phyloP scores from a whole-genome alignment of 768 basidiomycete species.

The Mrakia hoshinonis region DNA sequence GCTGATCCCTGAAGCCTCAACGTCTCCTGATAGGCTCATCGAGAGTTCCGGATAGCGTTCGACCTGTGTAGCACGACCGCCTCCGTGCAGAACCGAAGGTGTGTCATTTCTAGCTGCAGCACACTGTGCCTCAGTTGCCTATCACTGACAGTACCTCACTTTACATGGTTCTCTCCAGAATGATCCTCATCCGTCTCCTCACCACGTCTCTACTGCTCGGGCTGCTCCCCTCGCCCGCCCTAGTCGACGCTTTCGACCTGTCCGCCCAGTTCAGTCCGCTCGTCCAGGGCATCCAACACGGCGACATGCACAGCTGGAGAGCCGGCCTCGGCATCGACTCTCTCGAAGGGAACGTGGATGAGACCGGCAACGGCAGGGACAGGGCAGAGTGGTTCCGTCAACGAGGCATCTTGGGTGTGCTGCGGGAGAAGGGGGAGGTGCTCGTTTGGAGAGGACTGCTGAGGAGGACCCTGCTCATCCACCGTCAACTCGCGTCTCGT shows the following conservation, averaged over 20 bases:
- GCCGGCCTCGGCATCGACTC: slow-evolving; percentile 5
- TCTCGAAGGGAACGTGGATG: background rate
- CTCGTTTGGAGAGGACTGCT: slow-evolving; percentile 23
- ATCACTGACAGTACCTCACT: background rate
- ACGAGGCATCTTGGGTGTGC: slow-evolving; percentile 16
- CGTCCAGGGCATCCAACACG: slow-evolving; percentile 15
- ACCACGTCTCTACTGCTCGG: slow-evolving; percentile 23
- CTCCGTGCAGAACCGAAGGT: slow-evolving; percentile 5
- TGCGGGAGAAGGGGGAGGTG: slow-evolving; percentile 29
- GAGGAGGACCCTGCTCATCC: slow-evolving; percentile 16
- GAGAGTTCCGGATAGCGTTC: slow-evolving; percentile 23
- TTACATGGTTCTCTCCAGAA: background rate
- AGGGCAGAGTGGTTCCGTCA: slow-evolving; percentile 20
- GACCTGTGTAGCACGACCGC: slow-evolving; percentile 7
- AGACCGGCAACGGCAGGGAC: background rate
- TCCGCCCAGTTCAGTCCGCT: slow-evolving; percentile 8
- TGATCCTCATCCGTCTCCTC: slow-evolving; percentile 19
- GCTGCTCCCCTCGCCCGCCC: background rate
- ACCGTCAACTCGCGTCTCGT: slow-evolving; percentile 2
- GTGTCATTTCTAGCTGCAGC: background rate
- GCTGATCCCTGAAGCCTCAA: background rate
- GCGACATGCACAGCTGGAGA: slow-evolving; percentile 9
- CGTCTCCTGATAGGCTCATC: slow-evolving; percentile 2
- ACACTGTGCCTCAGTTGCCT: too few species aligned
- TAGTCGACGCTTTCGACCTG: slow-evolving; percentile 15